Evolutionary conservation across 2,329 filamentous ascomycete genomes (phyloP).

Genomic region (Chaetomiaceae sp.): DNA sequence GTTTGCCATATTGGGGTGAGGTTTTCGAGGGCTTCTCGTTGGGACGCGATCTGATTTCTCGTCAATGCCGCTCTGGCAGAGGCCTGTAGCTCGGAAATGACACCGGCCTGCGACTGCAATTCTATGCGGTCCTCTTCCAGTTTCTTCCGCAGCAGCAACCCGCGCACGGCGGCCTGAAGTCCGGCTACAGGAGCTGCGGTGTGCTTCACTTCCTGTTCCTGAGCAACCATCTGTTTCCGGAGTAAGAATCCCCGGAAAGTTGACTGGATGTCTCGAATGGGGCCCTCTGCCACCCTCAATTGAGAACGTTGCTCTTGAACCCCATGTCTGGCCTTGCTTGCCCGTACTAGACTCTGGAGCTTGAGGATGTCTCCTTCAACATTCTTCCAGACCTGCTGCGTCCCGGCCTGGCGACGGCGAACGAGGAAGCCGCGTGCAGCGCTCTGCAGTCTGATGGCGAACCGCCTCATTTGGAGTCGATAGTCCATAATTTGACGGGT

Average conservation of each 20-base stretch:
- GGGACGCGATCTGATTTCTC: constrained; percentile 48
- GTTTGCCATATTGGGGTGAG: constrained; percentile 49
- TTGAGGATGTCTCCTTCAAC: constrained; percentile 68
- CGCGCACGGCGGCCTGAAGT: constrained; percentile 65
- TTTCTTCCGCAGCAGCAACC: constrained; percentile 57
- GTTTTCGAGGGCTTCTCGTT: constrained; percentile 48
- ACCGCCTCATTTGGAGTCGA: constrained; percentile 74
- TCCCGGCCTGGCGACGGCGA: constrained; percentile 57
- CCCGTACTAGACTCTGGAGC: constrained; percentile 77
- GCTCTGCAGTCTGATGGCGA: constrained; percentile 77
- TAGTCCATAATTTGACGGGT: constrained; percentile 79
- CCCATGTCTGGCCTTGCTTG: constrained; percentile 58
- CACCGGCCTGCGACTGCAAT: constrained; percentile 47
- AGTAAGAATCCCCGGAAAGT: constrained; percentile 63
- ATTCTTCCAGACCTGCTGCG: constrained; percentile 64
- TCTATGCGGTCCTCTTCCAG: constrained; percentile 50
- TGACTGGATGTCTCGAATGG: constrained; percentile 62
- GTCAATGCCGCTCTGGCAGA: constrained; percentile 59
- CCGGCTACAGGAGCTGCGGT: constrained; percentile 49
- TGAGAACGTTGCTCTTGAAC: constrained; percentile 53
- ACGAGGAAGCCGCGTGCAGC: constrained; percentile 72
- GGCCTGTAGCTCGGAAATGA: constrained; percentile 59
- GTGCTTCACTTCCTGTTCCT: constrained; percentile 52
- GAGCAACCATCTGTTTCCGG: constrained; percentile 53
- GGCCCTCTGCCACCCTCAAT: constrained; percentile 58